phyloP scores from a whole-genome alignment of 2,329 filamentous ascomycete species.

The Lecanicillium sp. region DNA sequence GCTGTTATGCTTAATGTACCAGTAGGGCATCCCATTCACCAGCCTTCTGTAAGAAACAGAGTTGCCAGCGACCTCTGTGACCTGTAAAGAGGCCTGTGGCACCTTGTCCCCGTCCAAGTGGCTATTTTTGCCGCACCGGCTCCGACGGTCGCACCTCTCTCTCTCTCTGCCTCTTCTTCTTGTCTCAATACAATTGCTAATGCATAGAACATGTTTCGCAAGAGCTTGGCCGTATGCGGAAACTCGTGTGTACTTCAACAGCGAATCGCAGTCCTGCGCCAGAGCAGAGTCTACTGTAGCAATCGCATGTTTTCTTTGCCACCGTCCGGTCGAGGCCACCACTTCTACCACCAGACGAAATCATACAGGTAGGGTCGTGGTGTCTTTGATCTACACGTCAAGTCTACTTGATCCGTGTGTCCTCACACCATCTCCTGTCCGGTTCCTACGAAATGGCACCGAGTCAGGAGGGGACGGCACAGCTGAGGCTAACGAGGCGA shows the following conservation, averaged over 20 bases:
- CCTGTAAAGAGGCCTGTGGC: neutral
- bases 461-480: neutral
- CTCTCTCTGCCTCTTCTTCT: neutral
- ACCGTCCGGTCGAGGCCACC: no score
- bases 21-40: no score
- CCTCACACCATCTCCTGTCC: no score
- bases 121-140: conserved; percentile 9
- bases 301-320: neutral
- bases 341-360: no score
- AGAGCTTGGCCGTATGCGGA: conserved; percentile 3
- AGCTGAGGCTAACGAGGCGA: conserved; percentile 11
- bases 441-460: no score
- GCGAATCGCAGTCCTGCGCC: neutral
- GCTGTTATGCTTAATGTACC: neutral
- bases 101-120: neutral
- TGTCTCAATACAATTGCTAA: neutral
- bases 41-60: neutral
- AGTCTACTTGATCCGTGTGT: no score
- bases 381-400: no score
- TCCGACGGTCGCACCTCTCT: conserved; percentile 8
- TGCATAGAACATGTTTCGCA: conserved; percentile 1
- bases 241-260: conserved; percentile 4
- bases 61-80: no score
- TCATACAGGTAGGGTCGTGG: no score
- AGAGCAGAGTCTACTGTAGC: neutral